Evolutionary conservation across 257 asterid species (phyloP).

Genomic region (Henckelia pumila): DNA sequence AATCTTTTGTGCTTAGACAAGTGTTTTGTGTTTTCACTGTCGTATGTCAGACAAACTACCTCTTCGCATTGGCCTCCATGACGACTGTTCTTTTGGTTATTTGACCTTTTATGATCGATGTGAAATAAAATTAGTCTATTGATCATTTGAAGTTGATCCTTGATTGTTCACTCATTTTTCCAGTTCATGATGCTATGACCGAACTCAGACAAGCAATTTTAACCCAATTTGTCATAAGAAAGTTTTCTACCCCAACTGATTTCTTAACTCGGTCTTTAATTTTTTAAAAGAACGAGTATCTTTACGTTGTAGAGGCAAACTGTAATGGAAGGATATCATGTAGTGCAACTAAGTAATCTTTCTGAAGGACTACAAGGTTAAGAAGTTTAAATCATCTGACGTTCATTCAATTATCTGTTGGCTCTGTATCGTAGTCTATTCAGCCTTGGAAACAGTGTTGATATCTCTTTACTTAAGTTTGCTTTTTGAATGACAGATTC

Average conservation of each 20-base stretch:
- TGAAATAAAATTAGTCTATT: too few relatives aligned
- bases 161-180: not conserved
- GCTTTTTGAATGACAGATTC: conserved; percentile 55
- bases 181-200: not conserved
- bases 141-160: not conserved
- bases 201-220: not conserved
- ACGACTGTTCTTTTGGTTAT: not conserved
- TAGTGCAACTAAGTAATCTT: not conserved
- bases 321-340: not conserved
- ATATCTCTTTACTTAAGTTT: conserved; percentile 16
- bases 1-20: not conserved
- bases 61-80: not conserved
- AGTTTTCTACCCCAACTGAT: not conserved
- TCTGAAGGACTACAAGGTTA: not conserved
- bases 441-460: not conserved
- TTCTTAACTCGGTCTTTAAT: not conserved
- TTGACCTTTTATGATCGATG: not conserved
- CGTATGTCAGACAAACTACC: not conserved
- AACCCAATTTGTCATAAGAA: not conserved
- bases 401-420: not conserved
- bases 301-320: not conserved
- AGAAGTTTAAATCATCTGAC: not conserved
- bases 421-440: not conserved
- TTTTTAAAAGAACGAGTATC: not conserved
- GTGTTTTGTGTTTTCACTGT: not conserved